Conservation (phyloP, 257 asterid genomes). For the Cinchona pubescens region DNA sequence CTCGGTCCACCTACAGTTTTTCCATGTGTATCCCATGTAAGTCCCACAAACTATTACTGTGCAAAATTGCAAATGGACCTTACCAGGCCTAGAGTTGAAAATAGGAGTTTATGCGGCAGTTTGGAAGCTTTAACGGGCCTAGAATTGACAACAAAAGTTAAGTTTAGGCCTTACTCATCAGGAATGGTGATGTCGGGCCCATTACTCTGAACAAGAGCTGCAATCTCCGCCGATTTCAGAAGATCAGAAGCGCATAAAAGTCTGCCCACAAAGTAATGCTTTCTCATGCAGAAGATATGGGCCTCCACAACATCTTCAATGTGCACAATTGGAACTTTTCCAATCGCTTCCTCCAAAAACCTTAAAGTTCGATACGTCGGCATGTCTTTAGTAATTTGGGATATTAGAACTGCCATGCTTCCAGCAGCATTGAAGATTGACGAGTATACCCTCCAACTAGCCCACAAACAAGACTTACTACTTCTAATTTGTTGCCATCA, state of each 20-base stretch:
- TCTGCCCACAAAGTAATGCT: conserved; percentile 43
- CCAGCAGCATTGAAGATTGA: conserved; percentile 25
- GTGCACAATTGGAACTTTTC: conserved; percentile 52
- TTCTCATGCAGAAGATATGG: conserved; percentile 45
- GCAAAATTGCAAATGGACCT: too few relatives aligned
- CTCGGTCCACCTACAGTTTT: too few relatives aligned
- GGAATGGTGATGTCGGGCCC: conserved; percentile 19
- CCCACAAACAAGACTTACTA: conserved; percentile 52
- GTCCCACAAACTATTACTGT: too few relatives aligned
- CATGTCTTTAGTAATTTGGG: conserved; percentile 28
- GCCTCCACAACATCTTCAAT: conserved; percentile 53
- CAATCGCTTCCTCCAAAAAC: conserved; percentile 47
- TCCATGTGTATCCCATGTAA: too few relatives aligned
- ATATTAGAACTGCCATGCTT: conserved; percentile 24
- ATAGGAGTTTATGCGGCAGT: too few relatives aligned
- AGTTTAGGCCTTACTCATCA: conserved; percentile 9
- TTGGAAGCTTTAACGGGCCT: neutral
- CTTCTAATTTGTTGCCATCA: conserved; percentile 38
- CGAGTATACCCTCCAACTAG: conserved; percentile 60
- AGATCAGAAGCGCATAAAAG: conserved; percentile 44
- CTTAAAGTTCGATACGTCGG: conserved; percentile 24
- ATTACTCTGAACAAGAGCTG: conserved; percentile 26
- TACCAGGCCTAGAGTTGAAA: too few relatives aligned
- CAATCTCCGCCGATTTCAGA: conserved; percentile 48
- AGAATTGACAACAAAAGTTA: neutral